Base-by-base conservation (phyloP, 495 filamentous ascomycete genomes). In the Aspergillus egyptiacus region DNA sequence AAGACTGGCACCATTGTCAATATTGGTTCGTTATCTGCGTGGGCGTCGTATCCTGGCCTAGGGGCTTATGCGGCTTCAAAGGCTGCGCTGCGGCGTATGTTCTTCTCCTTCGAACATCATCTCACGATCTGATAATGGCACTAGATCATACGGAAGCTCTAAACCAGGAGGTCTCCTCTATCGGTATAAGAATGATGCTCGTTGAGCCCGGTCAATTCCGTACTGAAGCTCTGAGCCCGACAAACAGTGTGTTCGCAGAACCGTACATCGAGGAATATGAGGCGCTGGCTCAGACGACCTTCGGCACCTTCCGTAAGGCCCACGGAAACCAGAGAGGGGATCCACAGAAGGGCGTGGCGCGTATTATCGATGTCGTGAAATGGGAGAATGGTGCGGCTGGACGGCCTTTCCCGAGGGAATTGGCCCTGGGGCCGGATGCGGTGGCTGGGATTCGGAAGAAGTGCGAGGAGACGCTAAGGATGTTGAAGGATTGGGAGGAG, bases 171-270 rank as follows among this genome's bases (percentile, higher is more conserved):
- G 24, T 35, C 5, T 14, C 22, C 9, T 3, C 22, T 1, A 19
- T 42, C 17, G 31, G 44, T 6, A 44, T 42, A 6, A 35, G 23
- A 17, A 23, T 18, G 13, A 25, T 46, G 11, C 34, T 52, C 7
- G 50, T 52, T 13, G 50, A 52, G 5, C 50, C 42, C 3, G 50
- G 42, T 25, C 19, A 34, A 23, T 52, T 52, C 25, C 34, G 40
- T 4, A 52, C 50, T 1, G 41, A 52, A 18, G 18, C 40, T 6
- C 23, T 52, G 11, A 39, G 27, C 15, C 18, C 34, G 1, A 13
- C 19, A 14, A 31, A 46, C 5, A 52, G 41, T 10, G 14, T 23
- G 3, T 46, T 27, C 28, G 27, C 27, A 23, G 35, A 46, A 35
- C 25, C 27, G 14, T 19, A 14, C 7, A 25, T 46, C 8, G 13